Percentiles rank a stretch among this genome's conserved stretches.
phyloP scores from a whole-genome alignment of 2,329 filamentous ascomycete genomes.

The Neopestalotiopsis sp. region DNA sequence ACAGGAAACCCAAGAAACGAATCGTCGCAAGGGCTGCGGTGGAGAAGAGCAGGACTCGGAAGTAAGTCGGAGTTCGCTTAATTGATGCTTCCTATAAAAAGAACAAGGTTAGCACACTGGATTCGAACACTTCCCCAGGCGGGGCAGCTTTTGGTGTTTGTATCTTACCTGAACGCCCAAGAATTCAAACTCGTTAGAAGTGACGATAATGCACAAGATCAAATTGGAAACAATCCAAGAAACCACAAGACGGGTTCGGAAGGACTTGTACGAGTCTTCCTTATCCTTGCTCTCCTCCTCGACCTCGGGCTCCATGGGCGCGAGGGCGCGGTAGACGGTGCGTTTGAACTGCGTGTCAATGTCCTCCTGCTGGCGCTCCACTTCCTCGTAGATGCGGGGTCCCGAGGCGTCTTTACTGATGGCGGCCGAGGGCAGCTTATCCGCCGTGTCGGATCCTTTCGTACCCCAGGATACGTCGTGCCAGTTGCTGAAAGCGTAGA shows the following conservation, averaged over 20 bases:
- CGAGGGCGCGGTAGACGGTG: constrained; percentile 91
- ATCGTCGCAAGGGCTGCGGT: constrained; percentile 83
- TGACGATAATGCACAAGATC: constrained; percentile 83
- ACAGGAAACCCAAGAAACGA: constrained; percentile 89
- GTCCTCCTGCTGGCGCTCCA: constrained; percentile 95
- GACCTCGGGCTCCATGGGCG: constrained; percentile 77
- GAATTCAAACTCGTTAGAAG: constrained; percentile 81
- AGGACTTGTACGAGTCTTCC: constrained; percentile 98
- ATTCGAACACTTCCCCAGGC: too few species aligned
- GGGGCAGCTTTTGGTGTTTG: background rate
- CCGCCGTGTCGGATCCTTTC: constrained; percentile 96
- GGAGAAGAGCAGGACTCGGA: constrained; percentile 88
- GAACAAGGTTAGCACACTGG: background rate
- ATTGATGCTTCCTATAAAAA: constrained; percentile 65
- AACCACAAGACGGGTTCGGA: constrained; percentile 95
- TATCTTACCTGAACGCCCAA: constrained; percentile 83
- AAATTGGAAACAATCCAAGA: constrained; percentile 96
- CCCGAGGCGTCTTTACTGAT: constrained; percentile 88
- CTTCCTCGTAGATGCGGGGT: constrained; percentile 92
- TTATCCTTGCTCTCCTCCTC: constrained; percentile 85
- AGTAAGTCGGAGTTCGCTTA: constrained; percentile 85
- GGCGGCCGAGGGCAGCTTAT: constrained; percentile 87
- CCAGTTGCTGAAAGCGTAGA: constrained; percentile 99
- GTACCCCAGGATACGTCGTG: constrained; percentile 99
- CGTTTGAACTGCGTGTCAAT: constrained; percentile 97